Conservation (phyloP, 768 basidiomycete species). For the Mycena epipterygia region DNA sequence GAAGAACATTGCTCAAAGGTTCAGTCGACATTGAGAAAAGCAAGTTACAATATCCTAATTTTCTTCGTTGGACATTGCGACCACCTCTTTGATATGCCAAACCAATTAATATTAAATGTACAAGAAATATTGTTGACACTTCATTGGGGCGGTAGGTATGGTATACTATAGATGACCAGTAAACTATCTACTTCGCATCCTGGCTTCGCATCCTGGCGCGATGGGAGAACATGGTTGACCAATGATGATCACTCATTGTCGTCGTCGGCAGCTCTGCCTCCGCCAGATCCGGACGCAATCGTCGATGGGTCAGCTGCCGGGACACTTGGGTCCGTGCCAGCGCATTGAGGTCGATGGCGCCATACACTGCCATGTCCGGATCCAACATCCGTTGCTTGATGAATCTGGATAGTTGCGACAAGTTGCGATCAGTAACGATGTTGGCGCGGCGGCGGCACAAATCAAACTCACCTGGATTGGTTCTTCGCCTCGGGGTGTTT, state of each 20-base stretch:
- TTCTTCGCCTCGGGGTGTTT: neutral
- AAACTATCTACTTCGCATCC: slow-evolving; percentile 12
- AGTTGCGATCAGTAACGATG: neutral
- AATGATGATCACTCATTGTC: neutral
- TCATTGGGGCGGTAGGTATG: no score
- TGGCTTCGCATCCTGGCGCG: slow-evolving; percentile 19
- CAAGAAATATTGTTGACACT: no score
- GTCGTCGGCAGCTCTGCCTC: neutral
- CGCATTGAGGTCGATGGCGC: neutral
- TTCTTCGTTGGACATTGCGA: no score
- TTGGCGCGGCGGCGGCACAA: neutral
- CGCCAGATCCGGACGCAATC: neutral
- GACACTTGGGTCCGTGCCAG: neutral
- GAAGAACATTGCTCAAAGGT: no score
- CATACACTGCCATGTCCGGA: neutral
- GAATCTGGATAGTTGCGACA: no score
- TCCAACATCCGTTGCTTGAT: neutral
- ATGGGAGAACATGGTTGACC: neutral
- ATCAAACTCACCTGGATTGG: neutral
- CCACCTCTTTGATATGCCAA: no score
- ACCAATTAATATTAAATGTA: no score
- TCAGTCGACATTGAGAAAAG: no score
- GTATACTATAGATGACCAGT: neutral
- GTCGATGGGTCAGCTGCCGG: neutral
- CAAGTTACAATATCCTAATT: no score